These are phyloP conservation scores for Lichtheimia hyalospora DNA, from an alignment of 371 early-diverging fungal species.

Conservation along the genomic window DNA sequence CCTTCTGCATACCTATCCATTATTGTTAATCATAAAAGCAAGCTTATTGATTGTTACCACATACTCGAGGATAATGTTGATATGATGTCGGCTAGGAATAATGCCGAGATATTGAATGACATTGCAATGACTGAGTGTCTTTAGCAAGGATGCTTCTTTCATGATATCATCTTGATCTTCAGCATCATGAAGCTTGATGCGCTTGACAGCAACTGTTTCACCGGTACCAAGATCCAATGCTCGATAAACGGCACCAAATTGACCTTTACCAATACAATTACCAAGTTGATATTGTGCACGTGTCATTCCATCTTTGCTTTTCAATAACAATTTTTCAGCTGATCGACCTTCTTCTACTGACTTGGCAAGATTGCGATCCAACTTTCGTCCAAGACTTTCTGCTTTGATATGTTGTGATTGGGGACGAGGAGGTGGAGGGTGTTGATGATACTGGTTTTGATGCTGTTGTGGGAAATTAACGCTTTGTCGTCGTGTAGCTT, in stretches of 20 bases:
- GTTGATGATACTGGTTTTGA: background rate
- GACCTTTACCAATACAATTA: constrained; percentile 90
- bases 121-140: constrained; percentile 72
- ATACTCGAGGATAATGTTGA: constrained; percentile 83
- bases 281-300: constrained; percentile 66
- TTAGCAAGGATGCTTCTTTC: constrained; percentile 72
- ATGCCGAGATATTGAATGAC: constrained; percentile 87
- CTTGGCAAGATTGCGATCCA: constrained; percentile 26
- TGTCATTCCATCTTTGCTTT: constrained; percentile 23
- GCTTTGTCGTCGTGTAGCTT: no score
- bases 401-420: constrained; percentile 6
- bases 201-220: constrained; percentile 87
- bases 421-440: constrained; percentile 1
- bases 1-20: constrained; percentile 76
- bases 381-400: constrained; percentile 30
- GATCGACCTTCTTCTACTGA: constrained; percentile 14
- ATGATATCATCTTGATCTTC: constrained; percentile 58
- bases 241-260: constrained; percentile 86
- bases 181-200: constrained; percentile 63
- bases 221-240: constrained; percentile 85
- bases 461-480: no score
- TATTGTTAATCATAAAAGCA: no score
- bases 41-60: no score
- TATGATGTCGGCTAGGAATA: constrained; percentile 63
- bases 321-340: constrained; percentile 21